These are phyloP conservation scores for Epichloe gansuensis DNA, from an alignment of 2,329 filamentous ascomycete genomes.

Conservation along the genomic window DNA sequence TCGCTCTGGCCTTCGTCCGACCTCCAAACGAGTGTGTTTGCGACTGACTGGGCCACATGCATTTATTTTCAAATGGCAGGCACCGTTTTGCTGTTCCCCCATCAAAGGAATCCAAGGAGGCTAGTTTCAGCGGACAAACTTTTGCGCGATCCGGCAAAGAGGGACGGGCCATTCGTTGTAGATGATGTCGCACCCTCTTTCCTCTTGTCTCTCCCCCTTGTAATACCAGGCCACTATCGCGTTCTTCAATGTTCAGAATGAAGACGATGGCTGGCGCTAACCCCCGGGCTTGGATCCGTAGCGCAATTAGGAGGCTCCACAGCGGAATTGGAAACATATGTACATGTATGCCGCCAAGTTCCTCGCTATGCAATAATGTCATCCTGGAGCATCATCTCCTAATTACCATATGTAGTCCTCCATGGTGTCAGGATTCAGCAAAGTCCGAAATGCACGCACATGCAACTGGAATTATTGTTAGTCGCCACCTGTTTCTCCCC, in stretches of 20 bases:
- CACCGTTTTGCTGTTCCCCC: too few relatives aligned
- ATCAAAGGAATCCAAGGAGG: too few relatives aligned
- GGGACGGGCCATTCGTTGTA: background rate
- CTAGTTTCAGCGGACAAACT: background rate
- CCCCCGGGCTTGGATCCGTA: background rate
- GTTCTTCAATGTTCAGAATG: background rate
- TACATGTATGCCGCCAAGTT: background rate
- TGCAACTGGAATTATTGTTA: too few relatives aligned
- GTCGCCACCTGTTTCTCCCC: background rate
- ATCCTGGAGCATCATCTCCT: too few relatives aligned
- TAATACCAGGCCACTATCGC: background rate
- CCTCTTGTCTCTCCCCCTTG: conserved; percentile 1
- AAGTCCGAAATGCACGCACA: background rate
- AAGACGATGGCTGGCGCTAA: background rate
- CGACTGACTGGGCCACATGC: too few relatives aligned
- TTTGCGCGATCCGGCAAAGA: background rate
- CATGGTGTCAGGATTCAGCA: background rate
- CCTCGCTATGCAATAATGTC: background rate
- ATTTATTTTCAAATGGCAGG: too few relatives aligned
- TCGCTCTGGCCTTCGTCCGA: too few relatives aligned
- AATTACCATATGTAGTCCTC: background rate
- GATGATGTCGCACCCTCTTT: conserved; percentile 1
- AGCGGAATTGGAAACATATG: background rate
- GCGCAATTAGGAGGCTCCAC: background rate
- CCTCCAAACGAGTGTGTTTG: too few relatives aligned